Conservation (phyloP, 495 filamentous ascomycete species). For the Neurospora sp. region DNA sequence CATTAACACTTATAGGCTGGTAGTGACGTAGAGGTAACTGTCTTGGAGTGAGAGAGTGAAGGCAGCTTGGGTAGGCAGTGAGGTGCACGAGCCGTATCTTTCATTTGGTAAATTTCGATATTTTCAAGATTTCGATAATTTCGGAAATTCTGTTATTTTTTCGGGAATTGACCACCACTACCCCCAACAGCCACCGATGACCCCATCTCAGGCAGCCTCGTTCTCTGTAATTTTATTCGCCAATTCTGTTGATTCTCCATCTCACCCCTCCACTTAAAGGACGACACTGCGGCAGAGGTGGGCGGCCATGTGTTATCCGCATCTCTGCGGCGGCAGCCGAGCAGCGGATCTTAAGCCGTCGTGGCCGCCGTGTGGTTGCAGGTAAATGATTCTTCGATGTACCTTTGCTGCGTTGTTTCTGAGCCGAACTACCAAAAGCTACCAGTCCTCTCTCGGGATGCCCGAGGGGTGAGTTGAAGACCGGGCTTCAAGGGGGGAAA, state of each 20-base stretch:
- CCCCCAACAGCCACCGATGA: background rate
- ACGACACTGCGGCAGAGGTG: background rate
- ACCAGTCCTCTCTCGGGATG: background rate
- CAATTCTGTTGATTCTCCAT: background rate
- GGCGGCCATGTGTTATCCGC: background rate
- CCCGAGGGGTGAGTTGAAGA: background rate
- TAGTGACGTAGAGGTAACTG: too few species aligned
- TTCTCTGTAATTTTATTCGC: background rate
- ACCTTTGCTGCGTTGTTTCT: background rate
- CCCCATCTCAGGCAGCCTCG: background rate
- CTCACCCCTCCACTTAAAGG: background rate
- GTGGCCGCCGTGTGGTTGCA: background rate
- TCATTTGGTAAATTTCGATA: too few species aligned
- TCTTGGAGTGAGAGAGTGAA: too few species aligned
- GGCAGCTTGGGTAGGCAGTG: too few species aligned
- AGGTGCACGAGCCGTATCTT: too few species aligned
- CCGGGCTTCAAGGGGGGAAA: background rate
- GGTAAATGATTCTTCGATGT: background rate
- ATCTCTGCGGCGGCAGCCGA: background rate
- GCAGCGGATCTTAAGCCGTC: background rate
- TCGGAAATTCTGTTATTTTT: too few species aligned
- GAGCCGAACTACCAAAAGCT: background rate
- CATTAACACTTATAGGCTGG: too few species aligned
- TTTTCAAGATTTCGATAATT: too few species aligned
- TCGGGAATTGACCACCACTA: too few species aligned